These are phyloP conservation scores for Lactifluus piperatus DNA, from an alignment of 768 basidiomycete species.

Conservation along the genomic window DNA sequence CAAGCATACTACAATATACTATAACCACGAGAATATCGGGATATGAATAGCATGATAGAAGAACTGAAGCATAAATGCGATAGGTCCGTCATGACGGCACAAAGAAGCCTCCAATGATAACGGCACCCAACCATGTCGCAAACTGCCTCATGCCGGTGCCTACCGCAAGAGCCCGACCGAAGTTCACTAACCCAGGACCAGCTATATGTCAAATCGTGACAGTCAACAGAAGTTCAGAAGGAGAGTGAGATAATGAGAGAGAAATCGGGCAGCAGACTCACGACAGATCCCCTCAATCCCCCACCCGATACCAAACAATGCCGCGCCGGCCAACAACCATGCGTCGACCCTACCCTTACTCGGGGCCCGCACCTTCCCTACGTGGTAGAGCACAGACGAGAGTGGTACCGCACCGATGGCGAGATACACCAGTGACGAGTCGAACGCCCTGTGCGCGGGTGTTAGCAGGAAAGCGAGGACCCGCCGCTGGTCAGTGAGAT, in stretches of 20 bases:
- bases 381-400: slow-evolving; percentile 36
- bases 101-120: slow-evolving; percentile 24
- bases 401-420: slow-evolving; percentile 45
- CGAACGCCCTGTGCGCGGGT: slow-evolving; percentile 42
- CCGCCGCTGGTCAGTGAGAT: slow-evolving; percentile 40
- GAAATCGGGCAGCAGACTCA: slow-evolving; percentile 28
- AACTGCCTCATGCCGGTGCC: slow-evolving; percentile 29
- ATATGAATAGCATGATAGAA: neutral
- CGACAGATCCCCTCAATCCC: slow-evolving; percentile 53
- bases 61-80: neutral
- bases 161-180: slow-evolving; percentile 40
- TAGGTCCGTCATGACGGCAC: slow-evolving; percentile 9
- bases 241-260: neutral
- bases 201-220: slow-evolving; percentile 30
- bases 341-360: slow-evolving; percentile 34
- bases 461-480: slow-evolving; percentile 47
- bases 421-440: slow-evolving; percentile 47
- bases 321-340: slow-evolving; percentile 41
- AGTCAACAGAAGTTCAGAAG: neutral
- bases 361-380: slow-evolving; percentile 34
- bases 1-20: neutral
- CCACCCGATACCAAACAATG: slow-evolving; percentile 57
- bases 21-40: slow-evolving; percentile 1
- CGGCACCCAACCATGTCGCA: slow-evolving; percentile 34
- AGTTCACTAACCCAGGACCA: slow-evolving; percentile 53